These are phyloP conservation scores for Glycine latifolia DNA, from an alignment of 306 rosid genomes.

Conservation along the genomic window DNA sequence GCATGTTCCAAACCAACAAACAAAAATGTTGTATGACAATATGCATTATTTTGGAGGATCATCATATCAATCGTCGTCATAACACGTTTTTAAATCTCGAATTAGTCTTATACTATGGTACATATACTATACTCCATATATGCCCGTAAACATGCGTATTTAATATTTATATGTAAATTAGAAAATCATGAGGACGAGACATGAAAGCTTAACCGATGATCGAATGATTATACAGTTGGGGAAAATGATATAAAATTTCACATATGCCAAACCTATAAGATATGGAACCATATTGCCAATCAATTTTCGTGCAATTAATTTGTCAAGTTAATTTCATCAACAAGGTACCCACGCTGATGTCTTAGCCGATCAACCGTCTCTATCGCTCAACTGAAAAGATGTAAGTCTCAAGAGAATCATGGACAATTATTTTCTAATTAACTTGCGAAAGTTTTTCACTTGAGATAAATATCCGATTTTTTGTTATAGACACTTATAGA, in stretches of 20 bases:
- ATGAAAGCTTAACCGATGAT: slow-evolving; percentile 35
- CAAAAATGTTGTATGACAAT: neutral
- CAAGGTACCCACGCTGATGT: slow-evolving; percentile 28
- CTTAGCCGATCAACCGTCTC: slow-evolving; percentile 39
- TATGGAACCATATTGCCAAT: slow-evolving; percentile 26
- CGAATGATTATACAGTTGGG: slow-evolving; percentile 24
- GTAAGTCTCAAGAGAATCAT: neutral
- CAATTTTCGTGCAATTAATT: slow-evolving; percentile 12
- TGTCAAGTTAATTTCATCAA: slow-evolving; percentile 37
- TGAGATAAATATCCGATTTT: no score
- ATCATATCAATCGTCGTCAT: neutral
- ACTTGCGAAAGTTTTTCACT: neutral
- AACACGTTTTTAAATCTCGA: neutral
- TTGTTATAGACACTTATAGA: no score
- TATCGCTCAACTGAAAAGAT: slow-evolving; percentile 44
- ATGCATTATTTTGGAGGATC: neutral
- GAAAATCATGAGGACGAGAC: neutral
- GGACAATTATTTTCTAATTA: neutral
- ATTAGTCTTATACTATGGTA: neutral
- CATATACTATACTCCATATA: neutral
- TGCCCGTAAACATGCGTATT: neutral
- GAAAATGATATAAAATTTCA: neutral
- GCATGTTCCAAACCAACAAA: slow-evolving; percentile 4
- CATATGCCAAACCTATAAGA: neutral
- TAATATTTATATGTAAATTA: neutral